Percentiles rank a stretch among this genome's conserved stretches.
phyloP scores from a whole-genome alignment of 441 rosid species.

The Gossypium lobatum region DNA sequence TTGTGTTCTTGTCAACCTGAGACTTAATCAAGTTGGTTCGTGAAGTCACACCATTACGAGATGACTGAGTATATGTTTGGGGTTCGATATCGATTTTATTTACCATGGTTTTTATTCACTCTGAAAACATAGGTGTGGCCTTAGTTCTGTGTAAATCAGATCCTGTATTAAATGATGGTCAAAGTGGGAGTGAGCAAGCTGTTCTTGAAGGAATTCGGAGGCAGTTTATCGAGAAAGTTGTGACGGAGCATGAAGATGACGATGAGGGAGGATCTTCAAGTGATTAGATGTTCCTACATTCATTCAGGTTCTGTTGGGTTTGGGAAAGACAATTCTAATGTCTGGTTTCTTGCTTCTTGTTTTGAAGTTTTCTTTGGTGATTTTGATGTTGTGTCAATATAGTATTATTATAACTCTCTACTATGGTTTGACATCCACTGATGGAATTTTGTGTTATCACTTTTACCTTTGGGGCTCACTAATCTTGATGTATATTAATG shows the following conservation, averaged over 20 bases:
- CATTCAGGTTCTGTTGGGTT: background rate
- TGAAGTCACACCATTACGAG: background rate
- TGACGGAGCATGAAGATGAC: conserved; percentile 71
- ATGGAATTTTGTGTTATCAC: background rate
- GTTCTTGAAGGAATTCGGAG: conserved; percentile 82
- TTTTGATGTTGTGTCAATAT: background rate
- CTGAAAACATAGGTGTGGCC: conserved; percentile 64
- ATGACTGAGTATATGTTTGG: background rate
- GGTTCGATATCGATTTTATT: background rate
- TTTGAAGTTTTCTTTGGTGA: background rate
- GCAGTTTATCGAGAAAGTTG: conserved; percentile 81
- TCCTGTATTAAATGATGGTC: conserved; percentile 89
- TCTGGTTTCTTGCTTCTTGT: background rate
- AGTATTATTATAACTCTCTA: background rate
- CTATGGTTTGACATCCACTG: background rate
- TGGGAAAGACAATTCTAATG: background rate
- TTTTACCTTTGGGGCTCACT: background rate
- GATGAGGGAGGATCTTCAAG: conserved; percentile 75
- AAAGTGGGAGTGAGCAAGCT: conserved; percentile 65
- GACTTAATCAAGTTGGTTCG: background rate
- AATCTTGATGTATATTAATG: background rate
- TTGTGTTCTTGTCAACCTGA: background rate
- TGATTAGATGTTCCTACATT: conserved; percentile 43
- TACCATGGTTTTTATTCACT: background rate
- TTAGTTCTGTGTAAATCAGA: conserved; percentile 82